Evolutionary conservation across 2,329 filamentous ascomycete species (phyloP).

Genomic region (Clarireedia homoeocarpa): DNA sequence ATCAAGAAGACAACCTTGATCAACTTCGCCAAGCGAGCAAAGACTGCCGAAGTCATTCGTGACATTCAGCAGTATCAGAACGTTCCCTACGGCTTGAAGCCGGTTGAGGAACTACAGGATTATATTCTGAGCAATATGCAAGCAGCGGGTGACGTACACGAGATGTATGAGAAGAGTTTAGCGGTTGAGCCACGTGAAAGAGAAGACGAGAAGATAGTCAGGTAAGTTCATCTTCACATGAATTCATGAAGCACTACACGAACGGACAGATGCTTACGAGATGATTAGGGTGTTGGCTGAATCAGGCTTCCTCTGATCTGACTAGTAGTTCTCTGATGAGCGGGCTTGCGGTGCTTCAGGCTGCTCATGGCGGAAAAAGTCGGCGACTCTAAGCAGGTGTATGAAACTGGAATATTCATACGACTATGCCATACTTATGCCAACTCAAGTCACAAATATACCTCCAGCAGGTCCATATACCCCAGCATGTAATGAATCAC

Average conservation of each 20-base stretch:
- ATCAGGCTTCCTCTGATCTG: slow-evolving; percentile 47
- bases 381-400: too few relatives aligned
- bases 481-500: too few relatives aligned
- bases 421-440: too few relatives aligned
- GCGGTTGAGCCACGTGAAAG: slow-evolving; percentile 88
- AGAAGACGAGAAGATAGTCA: slow-evolving; percentile 99
- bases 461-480: too few relatives aligned
- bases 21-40: slow-evolving; percentile 96
- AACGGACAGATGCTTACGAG: slow-evolving; percentile 23
- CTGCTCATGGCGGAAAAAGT: too few relatives aligned
- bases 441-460: too few relatives aligned
- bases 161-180: slow-evolving; percentile 98
- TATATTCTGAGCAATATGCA: slow-evolving; percentile 97
- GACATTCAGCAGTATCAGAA: slow-evolving; percentile 99
- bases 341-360: too few relatives aligned
- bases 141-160: slow-evolving; percentile 88
- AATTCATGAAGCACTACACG: not conserved
- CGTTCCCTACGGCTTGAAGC: slow-evolving; percentile 85
- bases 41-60: slow-evolving; percentile 95
- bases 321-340: too few relatives aligned
- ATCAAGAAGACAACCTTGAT: slow-evolving; percentile 96
- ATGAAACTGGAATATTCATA: too few relatives aligned
- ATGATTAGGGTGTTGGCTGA: slow-evolving; percentile 48
- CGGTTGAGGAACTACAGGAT: slow-evolving; percentile 87
- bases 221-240: slow-evolving; percentile 38